These are phyloP conservation scores for Phytophthora chlamydospora DNA, from an alignment of 352 stramenopile genomes.

Conservation along the genomic window DNA sequence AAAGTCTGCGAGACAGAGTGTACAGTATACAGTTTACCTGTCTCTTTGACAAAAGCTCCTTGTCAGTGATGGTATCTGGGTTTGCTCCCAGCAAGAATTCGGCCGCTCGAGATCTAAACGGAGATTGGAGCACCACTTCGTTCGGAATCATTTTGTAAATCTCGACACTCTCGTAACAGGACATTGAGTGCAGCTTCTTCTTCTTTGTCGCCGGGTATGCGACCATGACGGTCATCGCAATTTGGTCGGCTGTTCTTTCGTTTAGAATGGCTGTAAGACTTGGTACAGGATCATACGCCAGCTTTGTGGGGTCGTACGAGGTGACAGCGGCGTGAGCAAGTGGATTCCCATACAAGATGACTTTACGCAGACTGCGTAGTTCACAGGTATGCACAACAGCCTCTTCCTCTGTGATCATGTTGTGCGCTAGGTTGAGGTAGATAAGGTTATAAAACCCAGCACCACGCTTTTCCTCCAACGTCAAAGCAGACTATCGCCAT, in stretches of 20 bases:
- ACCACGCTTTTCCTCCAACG: conserved; percentile 61
- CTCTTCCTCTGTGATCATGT: conserved; percentile 61
- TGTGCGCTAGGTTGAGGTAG: conserved; percentile 81
- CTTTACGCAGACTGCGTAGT: conserved; percentile 63
- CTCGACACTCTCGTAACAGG: conserved; percentile 74
- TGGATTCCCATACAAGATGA: conserved; percentile 82
- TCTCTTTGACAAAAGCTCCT: conserved; percentile 30
- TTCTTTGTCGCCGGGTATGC: conserved; percentile 77
- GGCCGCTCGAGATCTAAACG: conserved; percentile 58
- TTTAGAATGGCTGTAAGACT: conserved; percentile 52
- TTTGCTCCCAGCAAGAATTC: conserved; percentile 45
- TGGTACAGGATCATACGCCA: conserved; percentile 76
- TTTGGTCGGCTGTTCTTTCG: conserved; percentile 30
- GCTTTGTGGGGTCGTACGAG: conserved; percentile 66
- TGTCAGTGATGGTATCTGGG: conserved; percentile 26
- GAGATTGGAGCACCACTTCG: conserved; percentile 54
- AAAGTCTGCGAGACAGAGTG: neutral
- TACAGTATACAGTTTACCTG: conserved; percentile 20
- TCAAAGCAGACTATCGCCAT: conserved; percentile 48
- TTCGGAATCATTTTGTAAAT: conserved; percentile 88
- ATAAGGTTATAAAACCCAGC: conserved; percentile 68
- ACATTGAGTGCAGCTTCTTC: conserved; percentile 49
- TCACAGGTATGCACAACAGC: conserved; percentile 52
- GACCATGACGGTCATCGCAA: conserved; percentile 48
- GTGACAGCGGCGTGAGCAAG: conserved; percentile 62